Evolutionary conservation across 805 yeast genomes (phyloP).

Genomic region (Starmerella khaoyaiensis): DNA sequence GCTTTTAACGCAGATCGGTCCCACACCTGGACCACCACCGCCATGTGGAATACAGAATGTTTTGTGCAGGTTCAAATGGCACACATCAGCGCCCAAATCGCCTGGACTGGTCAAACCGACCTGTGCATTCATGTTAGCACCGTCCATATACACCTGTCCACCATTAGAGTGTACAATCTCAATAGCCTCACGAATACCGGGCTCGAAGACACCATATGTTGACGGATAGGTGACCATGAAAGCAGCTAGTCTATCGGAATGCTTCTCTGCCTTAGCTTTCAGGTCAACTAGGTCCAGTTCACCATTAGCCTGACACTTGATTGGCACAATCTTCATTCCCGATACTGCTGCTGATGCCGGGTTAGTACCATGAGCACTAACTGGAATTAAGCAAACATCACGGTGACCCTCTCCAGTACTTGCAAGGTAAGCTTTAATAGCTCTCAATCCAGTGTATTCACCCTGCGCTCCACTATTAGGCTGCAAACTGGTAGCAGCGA

Average conservation of each 20-base stretch:
- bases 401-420: conserved; percentile 59
- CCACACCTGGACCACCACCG: conserved; percentile 99
- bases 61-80: conserved; percentile 92
- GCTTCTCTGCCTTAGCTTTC: conserved; percentile 53
- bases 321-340: conserved; percentile 84
- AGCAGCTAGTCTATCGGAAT: conserved; percentile 65
- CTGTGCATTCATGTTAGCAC: conserved; percentile 99
- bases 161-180: conserved; percentile 75
- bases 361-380: conserved; percentile 95
- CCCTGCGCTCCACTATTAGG: conserved; percentile 99
- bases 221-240: conserved; percentile 96
- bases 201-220: conserved; percentile 92
- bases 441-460: conserved; percentile 86
- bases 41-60: conserved; percentile 98
- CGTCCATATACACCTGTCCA: conserved; percentile 94
- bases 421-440: conserved; percentile 64
- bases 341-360: conserved; percentile 99
- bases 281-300: conserved; percentile 74
- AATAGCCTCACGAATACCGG: conserved; percentile 73
- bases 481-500: conserved; percentile 78
- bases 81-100: conserved; percentile 94
- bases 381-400: conserved; percentile 86
- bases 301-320: conserved; percentile 75
- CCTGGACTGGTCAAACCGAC: conserved; percentile 97
- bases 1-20: conserved; percentile 85